Conservation (phyloP, 805 yeast genomes). For the Ascoidea rubescens region DNA sequence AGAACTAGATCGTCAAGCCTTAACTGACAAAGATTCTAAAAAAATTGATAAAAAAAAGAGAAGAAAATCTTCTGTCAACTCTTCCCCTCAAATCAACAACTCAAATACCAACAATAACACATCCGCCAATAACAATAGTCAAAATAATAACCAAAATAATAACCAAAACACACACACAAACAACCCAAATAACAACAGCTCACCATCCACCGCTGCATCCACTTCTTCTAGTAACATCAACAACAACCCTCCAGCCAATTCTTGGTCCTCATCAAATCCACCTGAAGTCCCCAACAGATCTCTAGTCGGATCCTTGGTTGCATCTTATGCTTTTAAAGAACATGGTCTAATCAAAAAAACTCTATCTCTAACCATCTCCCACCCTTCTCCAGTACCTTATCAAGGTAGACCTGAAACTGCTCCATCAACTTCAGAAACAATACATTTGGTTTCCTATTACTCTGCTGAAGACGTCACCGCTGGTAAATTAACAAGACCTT, state of each 20-base stretch:
- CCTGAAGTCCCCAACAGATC: constrained; percentile 20
- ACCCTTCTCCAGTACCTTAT: constrained; percentile 7
- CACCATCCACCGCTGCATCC: constrained; percentile 4
- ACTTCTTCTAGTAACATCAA: constrained; percentile 11
- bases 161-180: no score
- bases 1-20: constrained; percentile 37
- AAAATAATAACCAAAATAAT: no score
- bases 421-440: constrained; percentile 23
- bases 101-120: neutral
- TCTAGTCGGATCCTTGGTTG: constrained; percentile 42
- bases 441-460: constrained; percentile 74
- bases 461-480: constrained; percentile 56
- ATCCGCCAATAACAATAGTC: neutral
- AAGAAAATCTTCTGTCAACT: constrained; percentile 1
- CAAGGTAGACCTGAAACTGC: constrained; percentile 10
- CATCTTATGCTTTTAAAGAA: constrained; percentile 50
- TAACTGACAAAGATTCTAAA: constrained; percentile 28
- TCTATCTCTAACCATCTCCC: constrained; percentile 43
- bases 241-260: neutral
- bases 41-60: constrained; percentile 22
- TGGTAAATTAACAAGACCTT: constrained; percentile 44
- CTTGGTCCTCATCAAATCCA: neutral
- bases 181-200: constrained; percentile 1
- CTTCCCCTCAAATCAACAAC: no score
- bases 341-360: constrained; percentile 78